These are phyloP conservation scores for Phytophthora agathidicida DNA, from an alignment of 352 stramenopile species.

Conservation along the genomic window DNA sequence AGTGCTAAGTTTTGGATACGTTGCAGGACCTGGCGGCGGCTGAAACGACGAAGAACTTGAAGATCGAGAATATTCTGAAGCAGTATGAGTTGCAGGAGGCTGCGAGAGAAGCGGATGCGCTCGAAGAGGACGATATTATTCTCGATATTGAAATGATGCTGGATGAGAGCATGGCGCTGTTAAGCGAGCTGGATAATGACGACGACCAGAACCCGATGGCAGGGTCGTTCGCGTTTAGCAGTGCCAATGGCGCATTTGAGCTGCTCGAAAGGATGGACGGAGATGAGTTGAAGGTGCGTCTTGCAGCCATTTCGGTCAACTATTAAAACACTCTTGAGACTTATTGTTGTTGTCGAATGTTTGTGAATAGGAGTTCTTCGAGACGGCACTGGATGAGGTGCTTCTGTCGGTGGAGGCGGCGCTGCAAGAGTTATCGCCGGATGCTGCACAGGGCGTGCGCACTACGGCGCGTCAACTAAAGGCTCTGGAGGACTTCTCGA, in stretches of 20 bases:
- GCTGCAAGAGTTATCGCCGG: constrained; percentile 65
- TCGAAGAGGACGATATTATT: constrained; percentile 37
- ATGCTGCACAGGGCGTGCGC: constrained; percentile 53
- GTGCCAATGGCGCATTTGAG: constrained; percentile 62
- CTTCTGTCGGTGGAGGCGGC: constrained; percentile 51
- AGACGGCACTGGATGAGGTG: constrained; percentile 68
- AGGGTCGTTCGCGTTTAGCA: constrained; percentile 66
- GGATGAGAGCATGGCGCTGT: constrained; percentile 48
- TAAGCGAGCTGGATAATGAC: constrained; percentile 34
- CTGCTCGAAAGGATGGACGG: constrained; percentile 73
- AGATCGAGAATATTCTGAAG: constrained; percentile 71
- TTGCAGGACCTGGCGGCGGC: constrained; percentile 28
- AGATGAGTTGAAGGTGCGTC: constrained; percentile 65
- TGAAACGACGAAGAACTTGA: constrained; percentile 48
- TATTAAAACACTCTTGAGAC: neutral
- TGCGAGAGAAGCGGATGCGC: constrained; percentile 10
- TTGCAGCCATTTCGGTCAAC: neutral
- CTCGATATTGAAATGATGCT: constrained; percentile 62
- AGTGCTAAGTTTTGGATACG: neutral
- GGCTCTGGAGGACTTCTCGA: constrained; percentile 48
- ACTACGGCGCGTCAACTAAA: constrained; percentile 54
- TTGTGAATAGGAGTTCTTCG: constrained; percentile 64
- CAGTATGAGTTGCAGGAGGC: constrained; percentile 61
- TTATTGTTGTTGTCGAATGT: neutral
- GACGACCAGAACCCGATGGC: constrained; percentile 53